Percentiles rank a stretch among this genome's conserved stretches.
Conservation (phyloP, 345 rosid species). For the Bruguiera parviflora region DNA sequence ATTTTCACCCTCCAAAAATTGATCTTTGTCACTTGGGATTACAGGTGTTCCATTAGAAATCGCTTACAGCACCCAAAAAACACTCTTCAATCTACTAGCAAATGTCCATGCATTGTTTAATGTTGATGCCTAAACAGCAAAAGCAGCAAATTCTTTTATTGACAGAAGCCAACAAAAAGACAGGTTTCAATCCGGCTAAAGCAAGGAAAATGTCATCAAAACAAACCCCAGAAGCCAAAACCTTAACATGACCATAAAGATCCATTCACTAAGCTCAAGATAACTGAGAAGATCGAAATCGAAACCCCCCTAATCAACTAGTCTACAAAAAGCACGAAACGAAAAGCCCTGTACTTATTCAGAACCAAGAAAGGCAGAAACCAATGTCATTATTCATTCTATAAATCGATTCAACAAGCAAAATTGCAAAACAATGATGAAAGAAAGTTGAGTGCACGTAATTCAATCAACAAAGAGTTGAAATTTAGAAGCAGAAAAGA, state of each 20-base stretch:
- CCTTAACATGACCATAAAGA: not conserved
- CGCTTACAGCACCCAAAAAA: not conserved
- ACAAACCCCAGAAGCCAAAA: not conserved
- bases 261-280: not conserved
- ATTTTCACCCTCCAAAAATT: conserved; percentile 24
- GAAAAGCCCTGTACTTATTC: not conserved
- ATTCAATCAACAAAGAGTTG: not conserved
- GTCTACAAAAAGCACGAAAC: not conserved
- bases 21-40: conserved; percentile 9
- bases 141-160: not conserved
- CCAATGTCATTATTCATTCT: not conserved
- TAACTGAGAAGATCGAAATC: not conserved
- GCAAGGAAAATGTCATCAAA: not conserved
- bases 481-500: not conserved
- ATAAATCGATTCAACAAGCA: not conserved
- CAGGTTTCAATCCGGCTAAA: not conserved
- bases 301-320: not conserved
- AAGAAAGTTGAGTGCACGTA: not conserved
- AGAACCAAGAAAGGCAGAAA: not conserved
- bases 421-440: not conserved
- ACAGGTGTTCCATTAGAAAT: not conserved
- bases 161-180: not conserved
- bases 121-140: conserved; percentile 5
- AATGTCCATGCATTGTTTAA: not conserved
- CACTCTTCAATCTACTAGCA: not conserved